Conservation (phyloP, 129 eudicot species). For the Erigeron canadensis region DNA sequence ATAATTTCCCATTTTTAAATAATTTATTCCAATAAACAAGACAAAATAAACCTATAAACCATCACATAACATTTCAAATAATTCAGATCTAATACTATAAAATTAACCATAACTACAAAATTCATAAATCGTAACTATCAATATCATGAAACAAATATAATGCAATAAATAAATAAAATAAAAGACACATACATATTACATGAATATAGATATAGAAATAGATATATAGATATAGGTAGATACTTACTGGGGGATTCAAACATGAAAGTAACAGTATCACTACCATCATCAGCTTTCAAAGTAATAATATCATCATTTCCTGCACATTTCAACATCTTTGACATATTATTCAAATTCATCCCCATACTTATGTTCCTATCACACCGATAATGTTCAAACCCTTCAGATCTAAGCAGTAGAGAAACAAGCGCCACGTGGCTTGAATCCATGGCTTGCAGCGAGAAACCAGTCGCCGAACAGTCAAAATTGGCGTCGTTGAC, state of each 20-base stretch:
- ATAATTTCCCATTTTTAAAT: too few relatives aligned
- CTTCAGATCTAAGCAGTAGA: constrained; percentile 77
- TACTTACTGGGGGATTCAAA: constrained; percentile 84
- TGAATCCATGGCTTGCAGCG: constrained; percentile 93
- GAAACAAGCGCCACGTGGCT: constrained; percentile 97
- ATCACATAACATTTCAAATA: too few relatives aligned
- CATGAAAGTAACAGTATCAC: constrained; percentile 94
- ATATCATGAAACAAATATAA: too few relatives aligned
- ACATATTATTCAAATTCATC: constrained; percentile 75
- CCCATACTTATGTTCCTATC: constrained; percentile 86
- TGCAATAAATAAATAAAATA: neutral
- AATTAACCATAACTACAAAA: too few relatives aligned
- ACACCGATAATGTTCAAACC: constrained; percentile 85
- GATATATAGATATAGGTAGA: neutral
- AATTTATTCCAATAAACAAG: too few relatives aligned
- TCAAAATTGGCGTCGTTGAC: constrained; percentile 83
- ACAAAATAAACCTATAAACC: too few relatives aligned
- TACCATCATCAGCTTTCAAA: constrained; percentile 84
- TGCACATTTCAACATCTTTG: constrained; percentile 86
- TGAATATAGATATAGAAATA: neutral
- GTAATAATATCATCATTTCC: constrained; percentile 90
- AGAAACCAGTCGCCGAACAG: constrained; percentile 80
- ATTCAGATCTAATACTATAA: too few relatives aligned
- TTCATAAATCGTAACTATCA: too few relatives aligned
- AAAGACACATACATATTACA: neutral